Base-by-base conservation (phyloP, 805 yeast genomes). In the Candida broadrunensis region DNA sequence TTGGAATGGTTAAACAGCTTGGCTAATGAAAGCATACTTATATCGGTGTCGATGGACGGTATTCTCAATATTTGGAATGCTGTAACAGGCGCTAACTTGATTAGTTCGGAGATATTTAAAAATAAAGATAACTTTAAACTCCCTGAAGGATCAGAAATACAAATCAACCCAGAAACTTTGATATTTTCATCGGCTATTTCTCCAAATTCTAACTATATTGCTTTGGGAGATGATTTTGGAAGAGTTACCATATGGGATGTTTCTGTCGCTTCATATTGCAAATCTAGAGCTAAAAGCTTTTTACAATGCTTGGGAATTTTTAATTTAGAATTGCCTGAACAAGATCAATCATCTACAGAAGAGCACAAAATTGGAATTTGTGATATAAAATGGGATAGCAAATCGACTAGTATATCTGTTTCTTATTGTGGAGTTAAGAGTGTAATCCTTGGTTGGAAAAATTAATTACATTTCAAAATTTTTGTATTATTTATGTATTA, bases 1-100 rank as follows among this genome's bases (percentile, higher is more conserved):
- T 67, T 81, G 6, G 54, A 69, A 35, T 80, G 95, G 95, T 39
- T 83, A 38, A 50, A 46, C 8, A 38, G 64, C 18, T 14, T 29
- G 44, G 45, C 59, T 2, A 63, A 65, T 40, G 38, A 52, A 52
- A 31, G 52, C 20, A 29, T 48, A 6, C 45, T 64, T 5, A 52
- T 83, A 27, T 75, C 81, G 34, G 70, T 81, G 2, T 81, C 93
- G 1, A 63, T 86, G 59, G 95, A 89, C 49, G 88, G 93, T 0
- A 67, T 83, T 0, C 63, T 83, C 1, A 73, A 83, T 44, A 48
- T 86, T 0, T 87, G 95, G 95, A 77, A 83, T 47, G 69, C 77
- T 2, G 58, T 57, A 23, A 55, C 55, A n/a, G 78, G 76, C 14
- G 65, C 61, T 16, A 51, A 62, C 5, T 29, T 76, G 19, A 58